These are phyloP conservation scores for Fonsecaea erecta DNA, from an alignment of 2,329 filamentous ascomycete species.

Conservation along the genomic window DNA sequence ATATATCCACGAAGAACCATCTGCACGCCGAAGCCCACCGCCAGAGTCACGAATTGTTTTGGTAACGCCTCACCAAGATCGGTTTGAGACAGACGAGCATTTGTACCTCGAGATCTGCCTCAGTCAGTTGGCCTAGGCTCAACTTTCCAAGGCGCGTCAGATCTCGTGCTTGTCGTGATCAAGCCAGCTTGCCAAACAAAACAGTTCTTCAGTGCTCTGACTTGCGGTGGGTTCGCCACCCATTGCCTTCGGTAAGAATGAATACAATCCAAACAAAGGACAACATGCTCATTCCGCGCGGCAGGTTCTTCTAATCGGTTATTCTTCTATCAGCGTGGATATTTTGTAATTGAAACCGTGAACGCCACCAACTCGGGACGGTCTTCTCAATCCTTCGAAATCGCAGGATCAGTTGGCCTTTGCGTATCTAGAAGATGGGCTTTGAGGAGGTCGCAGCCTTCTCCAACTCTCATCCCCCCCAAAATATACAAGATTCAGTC, in stretches of 20 bases:
- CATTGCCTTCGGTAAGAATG: conserved; percentile 15
- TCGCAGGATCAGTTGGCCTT: background rate
- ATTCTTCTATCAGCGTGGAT: background rate
- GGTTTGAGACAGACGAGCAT: conserved; percentile 27
- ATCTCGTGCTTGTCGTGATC: conserved; percentile 23
- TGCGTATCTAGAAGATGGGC: conserved; percentile 24
- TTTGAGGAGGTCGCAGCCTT: conserved; percentile 17
- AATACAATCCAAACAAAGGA: background rate
- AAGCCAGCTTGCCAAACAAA: conserved; percentile 20
- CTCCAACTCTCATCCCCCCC: conserved; percentile 19
- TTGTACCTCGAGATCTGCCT: conserved; percentile 19
- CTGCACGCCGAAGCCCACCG: conserved; percentile 33
- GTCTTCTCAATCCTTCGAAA: background rate
- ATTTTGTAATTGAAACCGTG: background rate
- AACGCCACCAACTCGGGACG: background rate
- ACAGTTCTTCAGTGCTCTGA: conserved; percentile 29
- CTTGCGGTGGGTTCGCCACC: conserved; percentile 31
- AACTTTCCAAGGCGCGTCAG: conserved; percentile 18
- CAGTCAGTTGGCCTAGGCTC: conserved; percentile 20
- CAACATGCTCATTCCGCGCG: conserved; percentile 1
- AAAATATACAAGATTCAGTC: conserved; percentile 28
- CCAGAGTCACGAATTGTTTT: conserved; percentile 35
- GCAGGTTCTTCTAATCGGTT: conserved; percentile 8
- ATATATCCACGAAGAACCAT: conserved; percentile 29
- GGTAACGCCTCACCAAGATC: conserved; percentile 25